Conservation (phyloP, 2,329 filamentous ascomycete genomes). For the Colletotrichum eremochloae region DNA sequence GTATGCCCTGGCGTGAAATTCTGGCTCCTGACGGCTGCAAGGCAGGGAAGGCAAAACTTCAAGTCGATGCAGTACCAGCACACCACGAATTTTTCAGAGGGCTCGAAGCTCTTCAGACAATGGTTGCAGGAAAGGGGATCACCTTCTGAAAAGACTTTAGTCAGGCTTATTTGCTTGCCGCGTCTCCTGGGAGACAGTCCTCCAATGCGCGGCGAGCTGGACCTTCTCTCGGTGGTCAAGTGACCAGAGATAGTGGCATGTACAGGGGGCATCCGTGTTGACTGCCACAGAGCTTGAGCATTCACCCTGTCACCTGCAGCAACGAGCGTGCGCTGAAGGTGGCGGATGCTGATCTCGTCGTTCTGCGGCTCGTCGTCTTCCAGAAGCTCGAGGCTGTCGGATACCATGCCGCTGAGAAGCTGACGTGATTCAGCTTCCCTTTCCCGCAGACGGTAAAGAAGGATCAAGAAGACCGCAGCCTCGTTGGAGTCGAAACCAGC, state of each 20-base stretch:
- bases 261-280: conserved; percentile 51
- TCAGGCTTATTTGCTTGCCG: conserved; percentile 44
- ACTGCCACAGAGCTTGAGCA: conserved; percentile 54
- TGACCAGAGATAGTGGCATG: conserved; percentile 49
- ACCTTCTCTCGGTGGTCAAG: conserved; percentile 41
- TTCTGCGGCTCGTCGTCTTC: conserved; percentile 58
- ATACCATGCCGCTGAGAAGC: conserved; percentile 51
- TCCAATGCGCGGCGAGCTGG: conserved; percentile 36
- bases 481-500: conserved; percentile 58
- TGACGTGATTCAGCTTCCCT: conserved; percentile 46
- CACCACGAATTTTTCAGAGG: conserved; percentile 51
- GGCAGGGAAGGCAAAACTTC: conserved; percentile 52
- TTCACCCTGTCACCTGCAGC: conserved; percentile 54
- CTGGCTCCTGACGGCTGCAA: conserved; percentile 46
- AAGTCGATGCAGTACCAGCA: conserved; percentile 56
- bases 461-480: conserved; percentile 56
- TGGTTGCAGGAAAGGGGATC: conserved; percentile 50
- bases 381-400: conserved; percentile 55
- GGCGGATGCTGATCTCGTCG: conserved; percentile 58
- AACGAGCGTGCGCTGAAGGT: conserved; percentile 55
- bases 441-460: conserved; percentile 53
- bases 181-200: conserved; percentile 36
- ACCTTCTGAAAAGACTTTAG: conserved; percentile 41
- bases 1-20: conserved; percentile 48
- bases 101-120: conserved; percentile 53